Percentiles rank a stretch among this genome's conserved stretches.
These are phyloP conservation scores for Metschnikowia cubensis DNA, from an alignment of 805 yeast species.

Conservation along the genomic window DNA sequence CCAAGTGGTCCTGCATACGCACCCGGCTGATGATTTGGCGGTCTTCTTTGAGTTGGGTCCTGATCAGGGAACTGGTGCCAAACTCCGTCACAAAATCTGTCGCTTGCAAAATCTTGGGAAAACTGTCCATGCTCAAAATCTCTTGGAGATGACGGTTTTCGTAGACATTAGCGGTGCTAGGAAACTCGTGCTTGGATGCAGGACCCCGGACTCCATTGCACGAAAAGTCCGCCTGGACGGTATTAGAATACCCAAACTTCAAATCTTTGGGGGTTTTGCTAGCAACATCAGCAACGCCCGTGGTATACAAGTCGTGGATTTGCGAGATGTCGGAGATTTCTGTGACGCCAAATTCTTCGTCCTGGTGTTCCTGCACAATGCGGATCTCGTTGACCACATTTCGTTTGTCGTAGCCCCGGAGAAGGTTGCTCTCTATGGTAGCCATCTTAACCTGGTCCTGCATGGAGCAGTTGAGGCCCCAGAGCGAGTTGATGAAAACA, in stretches of 20 bases:
- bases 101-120: slow-evolving; percentile 22
- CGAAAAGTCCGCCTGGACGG: not conserved
- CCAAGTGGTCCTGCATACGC: slow-evolving; percentile 18
- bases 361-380: slow-evolving; percentile 5
- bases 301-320: not conserved
- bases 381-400: slow-evolving; percentile 44
- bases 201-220: not conserved
- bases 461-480: slow-evolving; percentile 44
- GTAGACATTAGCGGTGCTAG: slow-evolving; percentile 2
- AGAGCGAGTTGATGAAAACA: slow-evolving; percentile 36
- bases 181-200: not conserved
- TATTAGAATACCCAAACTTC: not conserved
- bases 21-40: slow-evolving; percentile 15
- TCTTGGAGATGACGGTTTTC: slow-evolving; percentile 18
- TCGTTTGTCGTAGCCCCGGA: slow-evolving; percentile 41
- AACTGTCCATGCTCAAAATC: slow-evolving; percentile 25
- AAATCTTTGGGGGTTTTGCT: not conserved
- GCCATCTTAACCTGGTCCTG: slow-evolving; percentile 35
- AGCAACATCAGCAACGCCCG: not conserved
- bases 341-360: no score
- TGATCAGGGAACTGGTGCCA: slow-evolving; percentile 22
- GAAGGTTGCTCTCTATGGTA: slow-evolving; percentile 38
- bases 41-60: slow-evolving; percentile 27
- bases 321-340: not conserved
- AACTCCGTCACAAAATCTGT: slow-evolving; percentile 20